Percentiles rank a stretch among this genome's conserved stretches.
Conservation (phyloP, 345 rosid species). For the Bruguiera parviflora region DNA sequence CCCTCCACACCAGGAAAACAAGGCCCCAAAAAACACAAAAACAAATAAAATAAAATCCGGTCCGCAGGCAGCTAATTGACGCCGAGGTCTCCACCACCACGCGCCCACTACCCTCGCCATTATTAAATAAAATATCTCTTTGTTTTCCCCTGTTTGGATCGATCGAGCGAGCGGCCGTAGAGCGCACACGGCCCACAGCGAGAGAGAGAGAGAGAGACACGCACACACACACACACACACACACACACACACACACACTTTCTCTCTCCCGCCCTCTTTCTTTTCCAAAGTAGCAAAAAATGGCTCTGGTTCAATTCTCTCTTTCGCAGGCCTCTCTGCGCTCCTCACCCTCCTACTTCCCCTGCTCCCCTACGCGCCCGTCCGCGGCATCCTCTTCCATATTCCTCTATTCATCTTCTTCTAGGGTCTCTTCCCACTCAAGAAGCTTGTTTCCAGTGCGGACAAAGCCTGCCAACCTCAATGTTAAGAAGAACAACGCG, state of each 20-base stretch:
- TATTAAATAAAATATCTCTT: too few relatives aligned
- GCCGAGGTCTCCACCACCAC: not conserved
- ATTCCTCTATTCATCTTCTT: not conserved
- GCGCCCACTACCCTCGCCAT: slow-evolving; percentile 28
- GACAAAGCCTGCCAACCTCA: not conserved
- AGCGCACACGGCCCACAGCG: too few relatives aligned
- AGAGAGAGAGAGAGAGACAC: too few relatives aligned
- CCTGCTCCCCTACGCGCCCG: slow-evolving; percentile 13
- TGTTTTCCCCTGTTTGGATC: too few relatives aligned
- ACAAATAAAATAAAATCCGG: too few relatives aligned
- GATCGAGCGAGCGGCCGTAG: too few relatives aligned
- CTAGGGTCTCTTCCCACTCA: slow-evolving; percentile 6
- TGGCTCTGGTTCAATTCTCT: slow-evolving; percentile 24
- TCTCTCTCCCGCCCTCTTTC: slow-evolving; percentile 17
- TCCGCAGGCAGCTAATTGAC: not conserved
- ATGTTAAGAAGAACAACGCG: not conserved
- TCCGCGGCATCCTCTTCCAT: slow-evolving; percentile 12
- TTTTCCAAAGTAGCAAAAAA: slow-evolving; percentile 10
- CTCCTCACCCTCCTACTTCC: slow-evolving; percentile 23
- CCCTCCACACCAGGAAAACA: not conserved
- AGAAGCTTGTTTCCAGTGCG: slow-evolving; percentile 3
- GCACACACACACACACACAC: not conserved
- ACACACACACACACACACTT: not conserved
- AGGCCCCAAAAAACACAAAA: not conserved
- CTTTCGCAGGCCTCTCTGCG: slow-evolving; percentile 22